A percentile compares a stretch with the other conserved stretches of the same genome.
These are phyloP conservation scores for Aspergillus niger DNA, from an alignment of 2,329 filamentous ascomycete genomes.

Conservation along the genomic window DNA sequence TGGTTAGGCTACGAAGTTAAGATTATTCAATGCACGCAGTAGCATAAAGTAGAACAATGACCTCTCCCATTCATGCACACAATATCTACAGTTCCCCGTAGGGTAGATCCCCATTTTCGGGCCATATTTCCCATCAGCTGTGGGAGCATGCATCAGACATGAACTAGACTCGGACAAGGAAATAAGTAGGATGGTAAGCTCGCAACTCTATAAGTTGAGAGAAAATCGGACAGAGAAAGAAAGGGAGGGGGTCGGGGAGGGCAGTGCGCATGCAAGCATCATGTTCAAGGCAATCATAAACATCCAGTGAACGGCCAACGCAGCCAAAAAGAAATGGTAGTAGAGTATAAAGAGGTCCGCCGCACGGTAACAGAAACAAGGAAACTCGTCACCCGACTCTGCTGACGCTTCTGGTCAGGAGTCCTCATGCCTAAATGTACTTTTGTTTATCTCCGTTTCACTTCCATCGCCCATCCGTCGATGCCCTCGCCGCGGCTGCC, in stretches of 20 bases:
- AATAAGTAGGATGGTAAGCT: background rate
- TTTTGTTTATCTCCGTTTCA: slow-evolving; percentile 69
- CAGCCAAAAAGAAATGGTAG: slow-evolving; percentile 30
- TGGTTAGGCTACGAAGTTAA: background rate
- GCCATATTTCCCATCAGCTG: too few species aligned
- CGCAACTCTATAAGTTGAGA: slow-evolving; percentile 7
- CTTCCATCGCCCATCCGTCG: slow-evolving; percentile 87
- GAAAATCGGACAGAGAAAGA: slow-evolving; percentile 15
- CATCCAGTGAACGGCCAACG: slow-evolving; percentile 26
- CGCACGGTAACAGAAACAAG: slow-evolving; percentile 23
- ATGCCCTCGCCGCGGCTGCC: slow-evolving; percentile 88
- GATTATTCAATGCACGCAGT: too few species aligned
- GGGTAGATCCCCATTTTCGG: too few species aligned
- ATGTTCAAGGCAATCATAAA: slow-evolving; percentile 35
- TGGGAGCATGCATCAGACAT: background rate
- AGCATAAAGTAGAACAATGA: too few species aligned
- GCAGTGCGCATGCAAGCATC: slow-evolving; percentile 15
- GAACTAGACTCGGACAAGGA: background rate
- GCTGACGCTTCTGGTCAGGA: slow-evolving; percentile 19
- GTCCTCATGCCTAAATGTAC: slow-evolving; percentile 9
- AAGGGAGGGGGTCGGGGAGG: background rate
- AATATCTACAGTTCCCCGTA: background rate
- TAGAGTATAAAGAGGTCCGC: slow-evolving; percentile 27
- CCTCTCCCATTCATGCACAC: background rate
- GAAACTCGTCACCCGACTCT: slow-evolving; percentile 32